Percentiles rank a stretch among this genome's conserved stretches.
Evolutionary conservation across 805 yeast genomes (phyloP).

Genomic region (Zygoascus flipseniorum): DNA sequence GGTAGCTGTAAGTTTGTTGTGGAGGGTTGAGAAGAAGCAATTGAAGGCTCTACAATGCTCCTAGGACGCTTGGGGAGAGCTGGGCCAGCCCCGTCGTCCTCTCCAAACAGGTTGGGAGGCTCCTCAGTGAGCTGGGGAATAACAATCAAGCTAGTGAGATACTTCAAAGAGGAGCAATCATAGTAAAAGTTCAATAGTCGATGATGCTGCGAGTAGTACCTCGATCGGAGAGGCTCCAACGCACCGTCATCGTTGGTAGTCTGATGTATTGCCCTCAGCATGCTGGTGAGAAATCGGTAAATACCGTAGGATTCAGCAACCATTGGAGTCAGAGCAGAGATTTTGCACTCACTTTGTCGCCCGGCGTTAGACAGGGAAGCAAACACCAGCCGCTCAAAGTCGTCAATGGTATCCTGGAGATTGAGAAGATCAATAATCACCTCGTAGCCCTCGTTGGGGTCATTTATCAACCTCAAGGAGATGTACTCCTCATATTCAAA

Average conservation of each 20-base stretch:
- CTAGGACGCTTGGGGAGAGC: slow-evolving; percentile 34
- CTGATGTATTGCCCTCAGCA: slow-evolving; percentile 81
- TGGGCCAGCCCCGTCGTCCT: slow-evolving; percentile 36
- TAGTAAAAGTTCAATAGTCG: slow-evolving; percentile 76
- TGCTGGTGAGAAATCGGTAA: slow-evolving; percentile 77
- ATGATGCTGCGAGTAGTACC: slow-evolving; percentile 63
- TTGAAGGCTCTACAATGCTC: slow-evolving; percentile 20
- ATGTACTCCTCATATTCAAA: slow-evolving; percentile 95
- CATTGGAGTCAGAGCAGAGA: slow-evolving; percentile 81
- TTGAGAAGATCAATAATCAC: slow-evolving; percentile 78
- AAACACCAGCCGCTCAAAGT: slow-evolving; percentile 66
- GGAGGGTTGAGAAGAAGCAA: slow-evolving; percentile 20
- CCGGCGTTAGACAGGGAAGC: slow-evolving; percentile 59
- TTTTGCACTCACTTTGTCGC: slow-evolving; percentile 59
- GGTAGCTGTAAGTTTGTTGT: slow-evolving; percentile 25
- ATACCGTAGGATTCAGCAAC: slow-evolving; percentile 90
- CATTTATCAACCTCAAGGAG: slow-evolving; percentile 76
- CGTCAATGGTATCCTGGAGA: slow-evolving; percentile 76
- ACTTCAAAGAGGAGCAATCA: slow-evolving; percentile 79
- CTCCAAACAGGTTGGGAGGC: slow-evolving; percentile 49
- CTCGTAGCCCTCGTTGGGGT: slow-evolving; percentile 94
- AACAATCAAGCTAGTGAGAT: slow-evolving; percentile 69
- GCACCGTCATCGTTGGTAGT: slow-evolving; percentile 69
- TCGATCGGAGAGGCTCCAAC: slow-evolving; percentile 59
- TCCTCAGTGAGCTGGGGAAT: slow-evolving; percentile 58